phyloP scores from a whole-genome alignment of 345 rosid genomes.

The Pseudoturritis turrita region DNA sequence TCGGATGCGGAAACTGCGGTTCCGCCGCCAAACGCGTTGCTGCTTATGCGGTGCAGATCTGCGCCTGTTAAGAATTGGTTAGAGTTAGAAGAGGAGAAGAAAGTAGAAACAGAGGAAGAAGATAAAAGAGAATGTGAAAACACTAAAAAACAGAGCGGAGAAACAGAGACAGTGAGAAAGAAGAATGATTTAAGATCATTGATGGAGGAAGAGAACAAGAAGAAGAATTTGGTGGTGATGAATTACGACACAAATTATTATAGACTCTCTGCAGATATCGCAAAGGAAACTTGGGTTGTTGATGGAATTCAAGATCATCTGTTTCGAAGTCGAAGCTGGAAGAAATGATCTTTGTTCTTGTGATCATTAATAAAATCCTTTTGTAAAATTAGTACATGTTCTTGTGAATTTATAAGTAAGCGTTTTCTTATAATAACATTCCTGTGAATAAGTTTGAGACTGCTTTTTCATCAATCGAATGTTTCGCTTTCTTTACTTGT shows the following conservation, averaged over 20 bases:
- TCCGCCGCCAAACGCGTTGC: constrained; percentile 77
- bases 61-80: constrained; percentile 68
- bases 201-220: constrained; percentile 59
- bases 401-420: not conserved
- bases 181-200: constrained; percentile 45
- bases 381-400: not conserved
- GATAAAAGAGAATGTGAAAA: not conserved
- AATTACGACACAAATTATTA: constrained; percentile 55
- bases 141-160: not conserved
- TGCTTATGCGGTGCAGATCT: constrained; percentile 80
- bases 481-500: too few relatives aligned
- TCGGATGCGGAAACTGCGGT: constrained; percentile 31
- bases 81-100: constrained; percentile 28
- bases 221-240: constrained; percentile 43
- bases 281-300: constrained; percentile 80
- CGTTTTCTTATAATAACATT: too few relatives aligned
- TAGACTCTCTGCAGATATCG: constrained; percentile 63
- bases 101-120: constrained; percentile 16
- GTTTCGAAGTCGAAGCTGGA: constrained; percentile 73
- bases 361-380: not conserved
- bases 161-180: constrained; percentile 19
- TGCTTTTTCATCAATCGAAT: too few relatives aligned
- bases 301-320: constrained; percentile 54
- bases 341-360: constrained; percentile 41
- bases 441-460: too few relatives aligned